Evolutionary conservation across 805 yeast genomes (phyloP).

Genomic region (Lipomyces mesembrius): DNA sequence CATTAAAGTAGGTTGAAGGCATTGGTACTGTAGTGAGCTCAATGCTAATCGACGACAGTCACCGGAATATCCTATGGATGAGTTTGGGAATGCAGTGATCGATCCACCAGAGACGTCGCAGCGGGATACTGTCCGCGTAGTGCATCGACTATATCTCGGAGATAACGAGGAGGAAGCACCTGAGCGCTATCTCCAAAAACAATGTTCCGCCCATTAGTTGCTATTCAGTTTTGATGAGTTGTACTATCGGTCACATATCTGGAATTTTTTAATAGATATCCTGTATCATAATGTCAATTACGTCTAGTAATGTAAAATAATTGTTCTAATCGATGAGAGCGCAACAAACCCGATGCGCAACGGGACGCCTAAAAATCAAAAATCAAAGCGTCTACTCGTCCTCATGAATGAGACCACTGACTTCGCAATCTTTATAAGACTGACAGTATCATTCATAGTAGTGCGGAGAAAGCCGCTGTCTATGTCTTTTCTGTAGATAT

Average conservation of each 20-base stretch:
- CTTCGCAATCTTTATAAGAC: slow-evolving; percentile 8
- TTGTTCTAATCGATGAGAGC: background rate
- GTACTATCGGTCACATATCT: background rate
- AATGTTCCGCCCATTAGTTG: background rate
- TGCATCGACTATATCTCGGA: slow-evolving; percentile 28
- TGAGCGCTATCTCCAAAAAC: slow-evolving; percentile 28
- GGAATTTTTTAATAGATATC: background rate
- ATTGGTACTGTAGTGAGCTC: background rate
- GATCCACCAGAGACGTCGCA: background rate
- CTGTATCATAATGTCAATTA: background rate
- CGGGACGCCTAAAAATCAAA: too few relatives aligned
- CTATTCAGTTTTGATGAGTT: background rate
- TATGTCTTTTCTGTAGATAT: slow-evolving; percentile 14
- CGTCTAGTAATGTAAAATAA: background rate
- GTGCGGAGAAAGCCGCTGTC: slow-evolving; percentile 20
- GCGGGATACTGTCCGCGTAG: slow-evolving; percentile 27
- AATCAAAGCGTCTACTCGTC: too few relatives aligned
- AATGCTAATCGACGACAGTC: background rate
- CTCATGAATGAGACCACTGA: too few relatives aligned
- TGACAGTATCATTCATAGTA: slow-evolving; percentile 13
- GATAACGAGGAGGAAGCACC: slow-evolving; percentile 34
- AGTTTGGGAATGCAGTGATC: slow-evolving; percentile 28
- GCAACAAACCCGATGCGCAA: background rate
- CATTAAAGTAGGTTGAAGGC: slow-evolving; percentile 19
- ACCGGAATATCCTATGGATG: slow-evolving; percentile 15